phyloP scores from a whole-genome alignment of 768 basidiomycete species.

The Boletus insuetus region DNA sequence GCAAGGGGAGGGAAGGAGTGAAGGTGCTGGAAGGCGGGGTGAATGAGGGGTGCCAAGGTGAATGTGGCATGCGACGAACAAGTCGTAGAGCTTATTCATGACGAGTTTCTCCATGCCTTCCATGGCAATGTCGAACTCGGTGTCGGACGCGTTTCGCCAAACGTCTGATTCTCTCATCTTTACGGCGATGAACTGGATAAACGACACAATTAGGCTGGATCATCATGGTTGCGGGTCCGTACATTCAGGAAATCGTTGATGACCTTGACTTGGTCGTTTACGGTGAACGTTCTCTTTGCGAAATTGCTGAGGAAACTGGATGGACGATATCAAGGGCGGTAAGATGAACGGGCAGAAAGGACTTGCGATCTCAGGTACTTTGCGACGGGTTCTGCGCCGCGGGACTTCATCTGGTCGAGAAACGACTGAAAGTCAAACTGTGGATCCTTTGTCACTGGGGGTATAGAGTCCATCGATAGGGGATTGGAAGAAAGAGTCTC shows the following conservation, averaged over 20 bases:
- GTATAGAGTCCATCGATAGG: neutral
- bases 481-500: constrained; percentile 43
- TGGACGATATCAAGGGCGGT: neutral
- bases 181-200: constrained; percentile 74
- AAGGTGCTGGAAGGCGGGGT: constrained; percentile 64
- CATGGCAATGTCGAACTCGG: constrained; percentile 93
- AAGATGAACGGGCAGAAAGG: neutral
- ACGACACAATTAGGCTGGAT: constrained; percentile 13
- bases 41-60: constrained; percentile 1
- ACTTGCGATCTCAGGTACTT: constrained; percentile 94
- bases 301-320: constrained; percentile 90
- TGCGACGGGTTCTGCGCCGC: constrained; percentile 86
- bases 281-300: constrained; percentile 85
- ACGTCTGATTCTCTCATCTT: constrained; percentile 85
- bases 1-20: constrained; percentile 74
- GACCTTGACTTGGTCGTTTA: constrained; percentile 91
- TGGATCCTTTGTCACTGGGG: constrained; percentile 29
- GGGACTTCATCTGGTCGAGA: constrained; percentile 89
- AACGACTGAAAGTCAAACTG: constrained; percentile 94
- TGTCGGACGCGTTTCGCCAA: constrained; percentile 75
- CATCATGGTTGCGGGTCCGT: constrained; percentile 7
- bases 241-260: constrained; percentile 92
- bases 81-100: constrained; percentile 96
- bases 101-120: constrained; percentile 99
- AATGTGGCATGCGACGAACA: constrained; percentile 52